These are phyloP conservation scores for Helenozyma baotianmanensis DNA, from an alignment of 805 yeast genomes.

Conservation along the genomic window DNA sequence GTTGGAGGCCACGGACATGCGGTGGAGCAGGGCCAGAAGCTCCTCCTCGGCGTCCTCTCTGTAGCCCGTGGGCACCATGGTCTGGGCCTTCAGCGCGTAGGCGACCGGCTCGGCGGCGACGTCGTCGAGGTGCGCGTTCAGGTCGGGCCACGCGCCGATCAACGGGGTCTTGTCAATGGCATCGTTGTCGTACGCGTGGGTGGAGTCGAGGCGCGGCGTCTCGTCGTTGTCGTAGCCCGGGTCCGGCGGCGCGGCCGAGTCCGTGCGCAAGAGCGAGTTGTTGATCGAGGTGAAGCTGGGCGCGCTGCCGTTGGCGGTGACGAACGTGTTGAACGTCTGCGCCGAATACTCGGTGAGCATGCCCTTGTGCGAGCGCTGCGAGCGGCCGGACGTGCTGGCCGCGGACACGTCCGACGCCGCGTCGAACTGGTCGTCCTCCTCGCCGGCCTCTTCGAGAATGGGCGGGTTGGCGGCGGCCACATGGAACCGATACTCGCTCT, in stretches of 20 bases:
- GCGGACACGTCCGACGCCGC: conserved; percentile 6
- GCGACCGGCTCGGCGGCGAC: neutral
- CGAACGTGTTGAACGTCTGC: conserved; percentile 24
- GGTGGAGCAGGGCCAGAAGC: too few relatives aligned
- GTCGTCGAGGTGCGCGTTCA: neutral
- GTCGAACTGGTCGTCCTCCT: conserved; percentile 12
- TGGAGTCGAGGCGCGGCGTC: conserved; percentile 26
- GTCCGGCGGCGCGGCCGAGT: conserved; percentile 6
- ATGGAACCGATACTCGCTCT: conserved; percentile 15
- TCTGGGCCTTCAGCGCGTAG: neutral
- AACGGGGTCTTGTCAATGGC: conserved; percentile 29
- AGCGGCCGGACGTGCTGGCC: neutral
- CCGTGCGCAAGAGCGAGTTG: conserved; percentile 25
- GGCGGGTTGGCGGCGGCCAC: conserved; percentile 7
- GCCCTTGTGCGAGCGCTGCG: too few relatives aligned
- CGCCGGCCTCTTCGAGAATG: conserved; percentile 15
- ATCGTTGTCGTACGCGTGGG: conserved; percentile 4
- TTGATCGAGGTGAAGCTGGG: conserved; percentile 34
- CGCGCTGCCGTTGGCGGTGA: conserved; percentile 22
- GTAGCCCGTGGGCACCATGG: conserved; percentile 6
- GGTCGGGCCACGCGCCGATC: conserved; percentile 12
- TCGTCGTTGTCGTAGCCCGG: conserved; percentile 20
- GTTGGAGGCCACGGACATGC: neutral
- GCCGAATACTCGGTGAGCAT: conserved; percentile 15
- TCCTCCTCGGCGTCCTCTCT: conserved; percentile 2